Conservation (phyloP, 108 stramenopile genomes). For the Cyclotella sp. region DNA sequence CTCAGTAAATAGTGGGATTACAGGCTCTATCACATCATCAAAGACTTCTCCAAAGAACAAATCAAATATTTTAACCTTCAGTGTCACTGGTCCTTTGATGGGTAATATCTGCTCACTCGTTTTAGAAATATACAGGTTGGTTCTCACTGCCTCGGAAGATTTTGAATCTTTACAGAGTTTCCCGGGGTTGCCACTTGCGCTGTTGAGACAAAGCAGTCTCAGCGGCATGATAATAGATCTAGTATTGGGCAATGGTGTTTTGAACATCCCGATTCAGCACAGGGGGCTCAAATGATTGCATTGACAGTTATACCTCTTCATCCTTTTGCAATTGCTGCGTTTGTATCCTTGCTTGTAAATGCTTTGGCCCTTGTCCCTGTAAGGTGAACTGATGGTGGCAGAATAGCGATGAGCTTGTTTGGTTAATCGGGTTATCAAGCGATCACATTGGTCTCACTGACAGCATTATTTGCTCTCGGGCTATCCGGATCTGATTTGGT, state of each 20-base stretch:
- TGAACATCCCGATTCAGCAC: slow-evolving; percentile 75
- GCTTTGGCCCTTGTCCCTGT: too few relatives aligned
- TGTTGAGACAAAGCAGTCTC: slow-evolving; percentile 78
- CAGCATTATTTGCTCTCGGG: slow-evolving; percentile 52
- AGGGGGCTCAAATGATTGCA: slow-evolving; percentile 56
- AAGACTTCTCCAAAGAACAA: too few relatives aligned
- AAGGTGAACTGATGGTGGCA: slow-evolving; percentile 84
- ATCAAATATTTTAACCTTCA: slow-evolving; percentile 81
- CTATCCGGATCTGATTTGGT: too few relatives aligned
- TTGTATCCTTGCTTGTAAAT: slow-evolving; percentile 70
- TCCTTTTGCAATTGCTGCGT: slow-evolving; percentile 82
- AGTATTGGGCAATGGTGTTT: slow-evolving; percentile 66
- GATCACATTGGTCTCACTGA: slow-evolving; percentile 59
- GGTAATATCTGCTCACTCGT: slow-evolving; percentile 71
- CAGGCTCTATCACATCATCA: slow-evolving; percentile 75
- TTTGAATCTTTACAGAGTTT: slow-evolving; percentile 51
- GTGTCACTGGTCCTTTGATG: slow-evolving; percentile 71
- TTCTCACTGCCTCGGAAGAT: slow-evolving; percentile 64
- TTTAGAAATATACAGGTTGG: slow-evolving; percentile 60
- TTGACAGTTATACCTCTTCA: slow-evolving; percentile 74
- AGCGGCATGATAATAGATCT: slow-evolving; percentile 77
- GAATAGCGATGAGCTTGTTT: slow-evolving; percentile 77
- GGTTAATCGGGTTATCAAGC: slow-evolving; percentile 61
- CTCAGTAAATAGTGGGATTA: slow-evolving; percentile 75
- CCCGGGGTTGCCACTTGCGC: slow-evolving; percentile 73